Conservation (phyloP, 1,139 yeast genomes). For the Candida gigantensis region DNA sequence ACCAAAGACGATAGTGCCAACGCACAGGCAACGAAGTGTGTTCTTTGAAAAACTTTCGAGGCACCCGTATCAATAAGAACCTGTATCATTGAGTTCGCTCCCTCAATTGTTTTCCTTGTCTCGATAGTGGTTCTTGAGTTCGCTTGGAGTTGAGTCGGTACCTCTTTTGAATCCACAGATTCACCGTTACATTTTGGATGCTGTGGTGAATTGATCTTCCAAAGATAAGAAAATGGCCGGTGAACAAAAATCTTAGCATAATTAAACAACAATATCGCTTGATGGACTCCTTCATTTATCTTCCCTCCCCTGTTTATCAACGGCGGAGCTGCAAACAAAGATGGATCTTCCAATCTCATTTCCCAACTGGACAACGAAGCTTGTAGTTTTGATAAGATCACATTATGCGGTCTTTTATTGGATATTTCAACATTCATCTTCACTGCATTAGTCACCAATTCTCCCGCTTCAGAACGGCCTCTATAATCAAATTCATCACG, state of each 20-base stretch:
- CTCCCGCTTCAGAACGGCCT: conserved; percentile 48
- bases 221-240: conserved; percentile 50
- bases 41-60: conserved; percentile 38
- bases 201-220: conserved; percentile 49
- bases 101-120: conserved; percentile 52
- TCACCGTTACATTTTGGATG: conserved; percentile 33
- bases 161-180: conserved; percentile 12
- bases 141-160: conserved; percentile 15
- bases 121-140: conserved; percentile 48
- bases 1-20: conserved; percentile 51
- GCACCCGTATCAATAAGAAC: conserved; percentile 48
- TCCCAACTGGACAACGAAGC: conserved; percentile 53
- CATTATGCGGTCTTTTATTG: conserved; percentile 34
- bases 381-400: conserved; percentile 32
- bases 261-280: conserved; percentile 43
- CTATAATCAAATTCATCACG: conserved; percentile 43
- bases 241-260: conserved; percentile 54
- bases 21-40: conserved; percentile 53
- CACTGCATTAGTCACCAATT: conserved; percentile 49
- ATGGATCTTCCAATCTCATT: conserved; percentile 45
- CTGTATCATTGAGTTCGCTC: conserved; percentile 49
- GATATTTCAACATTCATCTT: conserved; percentile 45
- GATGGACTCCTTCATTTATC: conserved; percentile 54
- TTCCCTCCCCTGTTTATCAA: conserved; percentile 39
- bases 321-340: conserved; percentile 40